Evolutionary conservation across 2,329 filamentous ascomycete species (phyloP).

Genomic region (Penicillium olsonii): DNA sequence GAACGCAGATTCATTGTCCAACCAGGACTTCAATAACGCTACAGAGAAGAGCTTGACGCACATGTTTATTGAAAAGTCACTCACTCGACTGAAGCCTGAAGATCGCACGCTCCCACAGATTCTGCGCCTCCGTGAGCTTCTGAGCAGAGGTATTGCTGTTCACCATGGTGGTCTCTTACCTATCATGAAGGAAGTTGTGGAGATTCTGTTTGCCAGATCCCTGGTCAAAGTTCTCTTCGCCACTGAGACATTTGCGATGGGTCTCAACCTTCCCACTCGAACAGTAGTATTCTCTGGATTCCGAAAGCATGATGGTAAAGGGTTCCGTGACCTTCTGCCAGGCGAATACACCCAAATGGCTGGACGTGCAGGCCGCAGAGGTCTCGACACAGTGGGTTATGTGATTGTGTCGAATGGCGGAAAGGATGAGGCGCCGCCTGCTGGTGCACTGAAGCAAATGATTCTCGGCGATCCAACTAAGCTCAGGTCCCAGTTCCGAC

Average conservation of each 20-base stretch:
- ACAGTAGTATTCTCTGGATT: conserved; percentile 98
- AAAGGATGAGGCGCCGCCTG: conserved; percentile 84
- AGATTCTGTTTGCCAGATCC: conserved; percentile 92
- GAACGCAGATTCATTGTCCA: conserved; percentile 91
- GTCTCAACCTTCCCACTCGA: conserved; percentile 88
- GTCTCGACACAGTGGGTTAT: conserved; percentile 86
- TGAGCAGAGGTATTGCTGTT: conserved; percentile 87
- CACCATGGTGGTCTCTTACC: conserved; percentile 93
- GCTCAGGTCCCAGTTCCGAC: conserved; percentile 88
- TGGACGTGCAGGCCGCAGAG: conserved; percentile 87
- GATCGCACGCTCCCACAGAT: conserved; percentile 92
- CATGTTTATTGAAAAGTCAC: conserved; percentile 94
- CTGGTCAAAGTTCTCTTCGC: conserved; percentile 96
- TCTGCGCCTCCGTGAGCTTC: conserved; percentile 77
- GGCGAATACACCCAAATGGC: conserved; percentile 99
- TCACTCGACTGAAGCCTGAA: conserved; percentile 86
- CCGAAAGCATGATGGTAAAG: conserved; percentile 91
- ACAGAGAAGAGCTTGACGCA: conserved; percentile 95
- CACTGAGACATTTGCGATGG: conserved; percentile 98
- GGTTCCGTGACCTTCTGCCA: conserved; percentile 85
- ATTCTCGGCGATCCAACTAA: conserved; percentile 95
- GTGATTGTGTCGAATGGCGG: conserved; percentile 87
- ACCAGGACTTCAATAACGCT: conserved; percentile 91
- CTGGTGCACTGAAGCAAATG: conserved; percentile 82
- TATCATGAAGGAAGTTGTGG: conserved; percentile 96